These are phyloP conservation scores for Lepidium didymum DNA, from an alignment of 345 rosid genomes.

Conservation along the genomic window DNA sequence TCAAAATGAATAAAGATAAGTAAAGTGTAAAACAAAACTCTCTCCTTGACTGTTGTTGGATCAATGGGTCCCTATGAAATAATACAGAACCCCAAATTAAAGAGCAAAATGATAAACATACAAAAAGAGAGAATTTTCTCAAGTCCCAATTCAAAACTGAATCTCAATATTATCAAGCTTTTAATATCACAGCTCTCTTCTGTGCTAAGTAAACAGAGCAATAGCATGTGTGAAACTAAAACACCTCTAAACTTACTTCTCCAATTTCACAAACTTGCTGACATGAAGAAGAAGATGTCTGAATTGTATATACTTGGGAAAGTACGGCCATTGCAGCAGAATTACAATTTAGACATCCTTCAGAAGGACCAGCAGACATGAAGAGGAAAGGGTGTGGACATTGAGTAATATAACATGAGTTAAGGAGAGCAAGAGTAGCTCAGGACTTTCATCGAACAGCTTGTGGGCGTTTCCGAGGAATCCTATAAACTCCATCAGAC, in stretches of 20 bases:
- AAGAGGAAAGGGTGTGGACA: background rate
- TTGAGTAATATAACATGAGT: background rate
- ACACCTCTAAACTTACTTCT: background rate
- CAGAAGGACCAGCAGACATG: background rate
- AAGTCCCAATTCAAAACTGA: background rate
- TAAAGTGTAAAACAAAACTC: background rate
- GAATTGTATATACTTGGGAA: no score
- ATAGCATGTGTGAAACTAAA: background rate
- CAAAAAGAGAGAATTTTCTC: background rate
- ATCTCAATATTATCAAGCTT: background rate
- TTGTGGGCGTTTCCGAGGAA: slow-evolving; percentile 31
- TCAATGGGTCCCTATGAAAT: background rate
- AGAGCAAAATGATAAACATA: background rate
- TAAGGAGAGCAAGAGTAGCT: slow-evolving; percentile 40
- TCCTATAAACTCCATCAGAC: slow-evolving; percentile 27
- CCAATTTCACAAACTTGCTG: background rate
- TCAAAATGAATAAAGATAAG: background rate
- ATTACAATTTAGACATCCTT: background rate
- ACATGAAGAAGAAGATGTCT: no score
- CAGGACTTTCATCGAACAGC: slow-evolving; percentile 51
- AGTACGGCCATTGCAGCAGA: no score
- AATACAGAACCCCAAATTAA: background rate
- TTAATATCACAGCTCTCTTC: background rate
- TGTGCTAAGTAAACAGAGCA: background rate
- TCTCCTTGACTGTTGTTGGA: background rate